Percentiles rank a stretch among this genome's conserved stretches.
Evolutionary conservation across 176 grass and related monocot genomes (phyloP).

Genomic region (Eleusine coracana): DNA sequence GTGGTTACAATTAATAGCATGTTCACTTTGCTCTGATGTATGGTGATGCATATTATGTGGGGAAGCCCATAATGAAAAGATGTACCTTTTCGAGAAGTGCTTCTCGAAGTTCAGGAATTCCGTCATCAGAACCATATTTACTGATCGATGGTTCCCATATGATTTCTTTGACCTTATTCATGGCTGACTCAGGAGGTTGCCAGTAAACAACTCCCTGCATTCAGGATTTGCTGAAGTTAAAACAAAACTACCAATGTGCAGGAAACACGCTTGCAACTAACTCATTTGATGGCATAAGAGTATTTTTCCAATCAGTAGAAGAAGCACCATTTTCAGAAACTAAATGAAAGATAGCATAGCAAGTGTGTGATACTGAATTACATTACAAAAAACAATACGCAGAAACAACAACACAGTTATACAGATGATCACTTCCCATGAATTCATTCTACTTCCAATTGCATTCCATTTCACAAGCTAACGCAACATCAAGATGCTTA

Average conservation of each 20-base stretch:
- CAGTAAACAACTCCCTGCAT: constrained; percentile 95
- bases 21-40: constrained; percentile 3
- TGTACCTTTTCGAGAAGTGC: constrained; percentile 88
- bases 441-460: constrained; percentile 1
- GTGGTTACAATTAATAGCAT: not conserved
- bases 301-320: not conserved
- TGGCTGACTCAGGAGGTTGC: constrained; percentile 80
- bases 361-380: not conserved
- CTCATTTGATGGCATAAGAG: not conserved
- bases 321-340: not conserved
- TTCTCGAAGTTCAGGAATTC: constrained; percentile 81
- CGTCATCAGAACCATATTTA: constrained; percentile 92
- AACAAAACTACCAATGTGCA: constrained; percentile 4
- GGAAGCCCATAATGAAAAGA: constrained; percentile 8
- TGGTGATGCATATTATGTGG: not conserved
- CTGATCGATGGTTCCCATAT: constrained; percentile 72
- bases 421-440: not conserved
- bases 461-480: not conserved
- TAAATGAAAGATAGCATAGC: not conserved
- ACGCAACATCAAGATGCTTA: not conserved
- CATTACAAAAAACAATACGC: not conserved
- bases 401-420: not conserved
- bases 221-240: constrained; percentile 5
- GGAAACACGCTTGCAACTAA: not conserved
- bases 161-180: constrained; percentile 73